Evolutionary conservation across 2,329 filamentous ascomycete genomes (phyloP).

Genomic region (Calonectria pseudoreteaudii): DNA sequence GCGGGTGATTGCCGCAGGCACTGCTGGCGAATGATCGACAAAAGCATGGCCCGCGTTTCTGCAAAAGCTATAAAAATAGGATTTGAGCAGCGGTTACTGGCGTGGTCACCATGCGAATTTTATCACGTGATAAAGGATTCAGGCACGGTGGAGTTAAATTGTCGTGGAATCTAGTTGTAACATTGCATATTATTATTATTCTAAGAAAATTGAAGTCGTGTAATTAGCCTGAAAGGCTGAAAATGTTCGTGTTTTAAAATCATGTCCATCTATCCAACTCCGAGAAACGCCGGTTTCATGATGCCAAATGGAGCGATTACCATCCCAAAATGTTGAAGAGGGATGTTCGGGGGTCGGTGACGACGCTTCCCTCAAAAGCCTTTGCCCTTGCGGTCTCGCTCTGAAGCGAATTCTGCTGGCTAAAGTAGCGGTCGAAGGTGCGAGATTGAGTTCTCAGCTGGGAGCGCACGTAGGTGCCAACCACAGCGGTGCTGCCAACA

Average conservation of each 20-base stretch:
- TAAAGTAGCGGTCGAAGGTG: constrained; percentile 37
- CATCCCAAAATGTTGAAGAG: background rate
- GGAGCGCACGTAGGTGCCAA: constrained; percentile 34
- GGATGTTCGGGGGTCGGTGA: background rate
- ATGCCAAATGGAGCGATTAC: background rate
- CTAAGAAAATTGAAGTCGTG: too few species aligned
- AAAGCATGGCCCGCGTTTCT: background rate
- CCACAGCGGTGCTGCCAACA: constrained; percentile 35
- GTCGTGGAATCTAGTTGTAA: background rate
- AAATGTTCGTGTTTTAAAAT: background rate
- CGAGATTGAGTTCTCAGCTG: constrained; percentile 33
- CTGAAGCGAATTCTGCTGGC: constrained; percentile 35
- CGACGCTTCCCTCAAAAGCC: background rate
- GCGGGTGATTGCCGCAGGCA: background rate
- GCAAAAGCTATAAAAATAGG: background rate
- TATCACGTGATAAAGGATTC: background rate
- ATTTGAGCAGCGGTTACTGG: background rate
- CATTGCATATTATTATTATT: background rate
- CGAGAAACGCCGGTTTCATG: background rate
- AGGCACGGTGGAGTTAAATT: background rate
- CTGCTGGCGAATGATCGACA: background rate
- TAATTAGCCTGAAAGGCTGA: background rate
- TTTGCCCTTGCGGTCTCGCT: constrained; percentile 25
- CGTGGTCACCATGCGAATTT: rapidly evolving
- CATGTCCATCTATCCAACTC: background rate